phyloP scores from a whole-genome alignment of 345 rosid species.

The Gossypium bickii region DNA sequence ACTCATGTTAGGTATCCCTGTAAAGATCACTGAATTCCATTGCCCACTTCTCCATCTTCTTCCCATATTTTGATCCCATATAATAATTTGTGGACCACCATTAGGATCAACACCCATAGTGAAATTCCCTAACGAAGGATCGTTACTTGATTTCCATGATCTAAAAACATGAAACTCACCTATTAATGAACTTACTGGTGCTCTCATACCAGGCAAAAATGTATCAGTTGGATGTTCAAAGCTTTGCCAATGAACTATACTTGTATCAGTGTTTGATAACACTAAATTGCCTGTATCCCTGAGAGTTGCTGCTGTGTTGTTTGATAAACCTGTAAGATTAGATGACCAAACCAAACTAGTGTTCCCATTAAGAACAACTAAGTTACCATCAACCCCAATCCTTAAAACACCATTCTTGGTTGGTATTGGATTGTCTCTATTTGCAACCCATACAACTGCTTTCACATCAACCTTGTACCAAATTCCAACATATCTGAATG shows the following conservation, averaged over 20 bases:
- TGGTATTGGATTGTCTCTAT: constrained; percentile 47
- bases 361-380: constrained; percentile 41
- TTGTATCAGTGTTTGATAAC: constrained; percentile 17
- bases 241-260: constrained; percentile 51
- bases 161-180: constrained; percentile 44
- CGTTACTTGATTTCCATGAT: constrained; percentile 55
- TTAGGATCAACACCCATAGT: constrained; percentile 53
- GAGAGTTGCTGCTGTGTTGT: constrained; percentile 33
- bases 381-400: constrained; percentile 47
- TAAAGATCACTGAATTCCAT: constrained; percentile 58
- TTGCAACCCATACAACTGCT: constrained; percentile 65
- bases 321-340: constrained; percentile 24
- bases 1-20: constrained; percentile 51
- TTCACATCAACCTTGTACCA: constrained; percentile 42
- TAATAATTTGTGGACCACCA: constrained; percentile 67
- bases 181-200: constrained; percentile 28
- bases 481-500: constrained; percentile 52
- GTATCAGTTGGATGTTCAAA: constrained; percentile 60
- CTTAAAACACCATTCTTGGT: constrained; percentile 38
- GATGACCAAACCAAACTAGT: constrained; percentile 45
- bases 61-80: constrained; percentile 40
- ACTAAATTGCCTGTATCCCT: constrained; percentile 32
- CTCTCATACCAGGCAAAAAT: constrained; percentile 53
- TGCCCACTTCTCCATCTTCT: constrained; percentile 81
- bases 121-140: constrained; percentile 64